Percentiles rank a stretch among this genome's conserved stretches.
Evolutionary conservation across 768 basidiomycete genomes (phyloP).

Genomic region (Lyophyllum shimeji): DNA sequence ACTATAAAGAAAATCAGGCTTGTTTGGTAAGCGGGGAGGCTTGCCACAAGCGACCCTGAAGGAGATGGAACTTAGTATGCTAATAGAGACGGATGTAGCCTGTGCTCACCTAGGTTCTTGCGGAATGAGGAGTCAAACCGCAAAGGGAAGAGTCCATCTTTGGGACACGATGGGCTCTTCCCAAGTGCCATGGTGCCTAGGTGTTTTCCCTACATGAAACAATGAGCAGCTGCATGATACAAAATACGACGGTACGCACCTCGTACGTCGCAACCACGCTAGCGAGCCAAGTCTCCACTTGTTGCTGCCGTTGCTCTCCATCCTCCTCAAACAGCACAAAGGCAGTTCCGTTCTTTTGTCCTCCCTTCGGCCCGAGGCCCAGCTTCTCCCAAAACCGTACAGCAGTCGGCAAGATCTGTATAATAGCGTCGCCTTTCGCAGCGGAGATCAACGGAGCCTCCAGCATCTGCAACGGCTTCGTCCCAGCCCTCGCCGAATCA

Average conservation of each 20-base stretch:
- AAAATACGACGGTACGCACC: slow-evolving; percentile 38
- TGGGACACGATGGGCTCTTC: slow-evolving; percentile 40
- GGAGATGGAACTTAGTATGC: slow-evolving; percentile 1
- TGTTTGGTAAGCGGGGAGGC: slow-evolving; percentile 34
- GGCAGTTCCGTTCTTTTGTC: slow-evolving; percentile 66
- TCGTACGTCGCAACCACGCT: slow-evolving; percentile 53
- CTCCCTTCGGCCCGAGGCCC: slow-evolving; percentile 67
- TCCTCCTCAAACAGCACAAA: slow-evolving; percentile 71
- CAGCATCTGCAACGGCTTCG: slow-evolving; percentile 9
- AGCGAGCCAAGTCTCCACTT: slow-evolving; percentile 61
- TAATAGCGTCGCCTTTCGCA: slow-evolving; percentile 63
- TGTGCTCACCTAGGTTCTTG: slow-evolving; percentile 56
- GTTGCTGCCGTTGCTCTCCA: slow-evolving; percentile 41
- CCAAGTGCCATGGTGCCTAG: slow-evolving; percentile 60
- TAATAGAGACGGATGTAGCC: not conserved
- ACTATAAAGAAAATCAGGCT: slow-evolving; percentile 70
- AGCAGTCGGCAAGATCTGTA: slow-evolving; percentile 71
- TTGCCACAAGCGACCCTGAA: slow-evolving; percentile 50
- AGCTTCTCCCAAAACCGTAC: slow-evolving; percentile 87
- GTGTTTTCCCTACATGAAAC: slow-evolving; percentile 50
- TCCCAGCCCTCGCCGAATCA: not conserved
- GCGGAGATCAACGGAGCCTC: slow-evolving; percentile 59
- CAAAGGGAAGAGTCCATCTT: slow-evolving; percentile 60
- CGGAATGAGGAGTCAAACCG: slow-evolving; percentile 67
- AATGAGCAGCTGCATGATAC: not conserved